A percentile compares a stretch with the other conserved stretches of the same genome.
phyloP scores from a whole-genome alignment of 805 yeast species.

The Cyberlindnera suaveolens region DNA sequence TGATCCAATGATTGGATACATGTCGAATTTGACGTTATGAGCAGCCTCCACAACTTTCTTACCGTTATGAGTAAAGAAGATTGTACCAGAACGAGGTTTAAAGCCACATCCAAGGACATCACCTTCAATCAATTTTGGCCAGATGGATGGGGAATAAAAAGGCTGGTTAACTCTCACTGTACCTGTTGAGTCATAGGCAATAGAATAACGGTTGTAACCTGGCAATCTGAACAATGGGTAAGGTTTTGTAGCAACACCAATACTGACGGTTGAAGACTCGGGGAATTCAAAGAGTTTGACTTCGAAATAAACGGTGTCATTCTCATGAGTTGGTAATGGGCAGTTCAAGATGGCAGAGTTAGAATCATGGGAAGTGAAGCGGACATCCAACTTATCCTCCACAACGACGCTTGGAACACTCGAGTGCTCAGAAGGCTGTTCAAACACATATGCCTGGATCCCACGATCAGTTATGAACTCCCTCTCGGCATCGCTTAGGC shows the following conservation, averaged over 20 bases:
- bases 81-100: conserved; percentile 72
- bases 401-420: conserved; percentile 39
- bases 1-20: conserved; percentile 90
- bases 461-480: conserved; percentile 73
- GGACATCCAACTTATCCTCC: conserved; percentile 52
- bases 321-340: conserved; percentile 40
- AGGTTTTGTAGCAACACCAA: conserved; percentile 82
- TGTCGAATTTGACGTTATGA: conserved; percentile 56
- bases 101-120: conserved; percentile 94
- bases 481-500: conserved; percentile 78
- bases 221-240: conserved; percentile 93
- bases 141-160: conserved; percentile 44
- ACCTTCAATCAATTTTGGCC: conserved; percentile 51
- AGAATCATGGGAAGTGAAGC: conserved; percentile 23
- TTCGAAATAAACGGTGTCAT: conserved; percentile 22
- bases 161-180: conserved; percentile 64
- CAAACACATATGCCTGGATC: conserved; percentile 47
- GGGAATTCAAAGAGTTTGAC: conserved; percentile 70
- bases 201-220: conserved; percentile 80
- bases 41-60: conserved; percentile 84
- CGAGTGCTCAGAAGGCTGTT: conserved; percentile 30
- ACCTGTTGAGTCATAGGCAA: conserved; percentile 86
- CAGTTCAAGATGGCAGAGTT: conserved; percentile 26
- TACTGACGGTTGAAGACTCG: conserved; percentile 44
- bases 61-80: conserved; percentile 93